A percentile compares a stretch with the other conserved stretches of the same genome.
phyloP scores from a whole-genome alignment of 495 filamentous ascomycete genomes.

The Geoglossum glabrum region DNA sequence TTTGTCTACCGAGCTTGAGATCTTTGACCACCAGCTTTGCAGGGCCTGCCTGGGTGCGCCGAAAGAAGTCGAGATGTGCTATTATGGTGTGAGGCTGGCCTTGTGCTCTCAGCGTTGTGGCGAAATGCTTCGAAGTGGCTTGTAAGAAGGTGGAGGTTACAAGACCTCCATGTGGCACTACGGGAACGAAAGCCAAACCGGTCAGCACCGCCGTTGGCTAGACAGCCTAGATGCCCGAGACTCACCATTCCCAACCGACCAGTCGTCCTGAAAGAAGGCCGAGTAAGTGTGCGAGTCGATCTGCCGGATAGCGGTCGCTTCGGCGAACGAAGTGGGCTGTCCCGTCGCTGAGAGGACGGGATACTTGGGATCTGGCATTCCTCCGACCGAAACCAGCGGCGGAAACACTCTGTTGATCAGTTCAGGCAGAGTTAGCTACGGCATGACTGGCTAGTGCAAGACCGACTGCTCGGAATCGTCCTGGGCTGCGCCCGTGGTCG shows the following conservation, averaged over 20 bases:
- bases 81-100: slow-evolving; percentile 42
- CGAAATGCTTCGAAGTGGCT: slow-evolving; percentile 41
- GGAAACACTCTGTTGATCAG: not conserved
- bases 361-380: not conserved
- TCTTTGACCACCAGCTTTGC: slow-evolving; percentile 46
- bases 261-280: slow-evolving; percentile 35
- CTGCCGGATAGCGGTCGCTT: slow-evolving; percentile 34
- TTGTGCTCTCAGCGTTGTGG: slow-evolving; percentile 35
- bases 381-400: not conserved
- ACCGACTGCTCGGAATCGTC: no score
- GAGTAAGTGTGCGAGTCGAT: slow-evolving; percentile 40
- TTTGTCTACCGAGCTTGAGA: slow-evolving; percentile 48
- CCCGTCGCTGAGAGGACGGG: not conserved
- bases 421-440: no score
- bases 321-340: slow-evolving; percentile 25
- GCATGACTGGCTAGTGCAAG: no score
- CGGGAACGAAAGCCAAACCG: not conserved
- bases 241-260: slow-evolving; percentile 50
- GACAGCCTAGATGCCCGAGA: not conserved
- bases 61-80: slow-evolving; percentile 55
- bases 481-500: no score
- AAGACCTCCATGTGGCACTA: slow-evolving; percentile 74
- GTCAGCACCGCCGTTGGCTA: not conserved
- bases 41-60: slow-evolving; percentile 41
- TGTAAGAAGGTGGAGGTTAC: slow-evolving; percentile 43